Conservation (phyloP, 2,329 filamentous ascomycete species). For the Penicillium vulpinum region DNA sequence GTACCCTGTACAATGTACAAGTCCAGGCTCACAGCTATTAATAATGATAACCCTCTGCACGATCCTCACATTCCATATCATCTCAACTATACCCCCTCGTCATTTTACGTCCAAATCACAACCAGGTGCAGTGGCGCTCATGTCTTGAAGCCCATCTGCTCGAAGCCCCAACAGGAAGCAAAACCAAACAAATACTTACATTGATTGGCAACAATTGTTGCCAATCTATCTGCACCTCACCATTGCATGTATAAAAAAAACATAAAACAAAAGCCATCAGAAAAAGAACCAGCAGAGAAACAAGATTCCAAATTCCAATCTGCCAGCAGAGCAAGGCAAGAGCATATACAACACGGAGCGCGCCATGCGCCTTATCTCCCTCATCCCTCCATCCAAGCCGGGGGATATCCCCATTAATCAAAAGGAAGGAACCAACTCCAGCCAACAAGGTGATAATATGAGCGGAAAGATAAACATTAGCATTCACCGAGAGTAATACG, state of each 20-base stretch:
- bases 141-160: not conserved
- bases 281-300: not conserved
- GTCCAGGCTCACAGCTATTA: not conserved
- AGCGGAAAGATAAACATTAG: not conserved
- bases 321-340: not conserved
- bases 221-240: not conserved
- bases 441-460: not conserved
- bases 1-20: not conserved
- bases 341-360: not conserved
- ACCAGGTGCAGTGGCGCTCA: not conserved
- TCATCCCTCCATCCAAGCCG: not conserved
- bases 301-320: not conserved
- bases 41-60: not conserved
- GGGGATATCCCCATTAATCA: slow-evolving; percentile 1
- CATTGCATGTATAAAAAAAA: not conserved
- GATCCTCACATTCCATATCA: not conserved
- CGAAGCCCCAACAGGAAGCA: not conserved
- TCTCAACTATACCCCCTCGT: not conserved
- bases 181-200: not conserved
- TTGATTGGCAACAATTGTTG: not conserved
- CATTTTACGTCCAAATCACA: not conserved
- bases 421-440: not conserved
- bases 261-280: not conserved
- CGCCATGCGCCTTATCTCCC: not conserved
- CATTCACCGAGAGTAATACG: slow-evolving; percentile 1